Evolutionary conservation across 345 rosid species (phyloP), one percentile per base, ranked within the genome.

Genomic region (Citropsis articulata): DNA sequence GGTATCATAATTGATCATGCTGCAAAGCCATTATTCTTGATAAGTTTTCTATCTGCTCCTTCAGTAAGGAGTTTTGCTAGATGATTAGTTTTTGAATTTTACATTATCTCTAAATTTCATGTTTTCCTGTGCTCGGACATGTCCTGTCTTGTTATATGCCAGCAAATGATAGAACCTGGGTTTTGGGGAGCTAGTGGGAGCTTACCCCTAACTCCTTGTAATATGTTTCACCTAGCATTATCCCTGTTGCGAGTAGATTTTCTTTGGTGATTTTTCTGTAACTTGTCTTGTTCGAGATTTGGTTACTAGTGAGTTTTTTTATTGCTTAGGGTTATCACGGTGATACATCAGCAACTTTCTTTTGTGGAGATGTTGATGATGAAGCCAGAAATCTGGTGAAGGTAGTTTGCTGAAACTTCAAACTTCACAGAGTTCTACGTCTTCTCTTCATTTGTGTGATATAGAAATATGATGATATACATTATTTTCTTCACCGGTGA

Each of bases 271-370:
- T 77, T 77, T 7, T 61, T 72, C 69, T 73, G 69, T 61, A 38
- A 38, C 66, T 33, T 73, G 61, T 65, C 28, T 50, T 38, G 40
- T 61, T 40, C 68, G 33, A 22, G 16, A 50, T 78, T 78, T 63
- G 28, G 40, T 30, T 45, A n/a, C 13, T 56, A 57, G 21, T 74
- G 18, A 5, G 3, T 71, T 61, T 59, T 59, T 65, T 1, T 36
- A 35, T 66, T 78, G 40, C 81, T 72, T 85, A 95, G 98, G 99
- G 97, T 69, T 88, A 93, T 85, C 98, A 95, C 59, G 98, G 99
- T 79, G 99, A 95, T 83, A 95, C 98, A 35, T 95, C 99, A 16
- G 89, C 97, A 30, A 95, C 94, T 64, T 95, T 93, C 91, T 93
- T 91, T 76, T 95, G 98, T 86, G 98, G 97, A 75, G 89, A 93